A percentile compares a stretch with the other conserved stretches of the same genome.
These are phyloP conservation scores for Gautieria morchelliformis DNA, from an alignment of 768 basidiomycete genomes.

Conservation along the genomic window DNA sequence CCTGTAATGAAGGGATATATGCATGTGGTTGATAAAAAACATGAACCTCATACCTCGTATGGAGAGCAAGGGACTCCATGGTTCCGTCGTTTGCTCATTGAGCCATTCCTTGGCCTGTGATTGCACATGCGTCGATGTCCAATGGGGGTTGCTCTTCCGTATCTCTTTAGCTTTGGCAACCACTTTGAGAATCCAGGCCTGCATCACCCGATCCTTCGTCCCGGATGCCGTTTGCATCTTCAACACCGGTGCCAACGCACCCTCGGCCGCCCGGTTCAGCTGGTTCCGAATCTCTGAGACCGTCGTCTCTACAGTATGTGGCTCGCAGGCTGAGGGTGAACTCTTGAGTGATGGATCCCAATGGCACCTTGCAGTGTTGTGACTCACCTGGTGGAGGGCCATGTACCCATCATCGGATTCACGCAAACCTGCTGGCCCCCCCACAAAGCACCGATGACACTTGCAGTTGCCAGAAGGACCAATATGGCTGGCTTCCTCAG, in stretches of 20 bases:
- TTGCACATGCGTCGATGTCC: background rate
- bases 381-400: background rate
- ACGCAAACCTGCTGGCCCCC: constrained; percentile 7
- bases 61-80: background rate
- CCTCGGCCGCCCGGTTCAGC: background rate
- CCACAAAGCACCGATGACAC: constrained; percentile 10
- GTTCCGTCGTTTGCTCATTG: background rate
- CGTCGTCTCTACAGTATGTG: background rate
- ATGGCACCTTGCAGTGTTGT: background rate
- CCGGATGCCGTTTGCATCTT: constrained; percentile 16
- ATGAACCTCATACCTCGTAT: no score
- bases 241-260: background rate
- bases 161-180: background rate
- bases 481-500: no score
- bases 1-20: constrained; percentile 9
- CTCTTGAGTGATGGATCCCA: constrained; percentile 1
- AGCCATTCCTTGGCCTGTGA: background rate
- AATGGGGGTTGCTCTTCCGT: background rate
- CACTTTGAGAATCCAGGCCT: constrained; percentile 25
- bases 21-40: no score
- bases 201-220: constrained; percentile 25
- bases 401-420: constrained; percentile 9
- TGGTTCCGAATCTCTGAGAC: background rate
- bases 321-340: constrained; percentile 3
- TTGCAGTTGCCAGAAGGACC: no score